Percentiles rank a stretch among this genome's conserved stretches.
phyloP scores from a whole-genome alignment of 164 flowering plant species.

The Santalum album region DNA sequence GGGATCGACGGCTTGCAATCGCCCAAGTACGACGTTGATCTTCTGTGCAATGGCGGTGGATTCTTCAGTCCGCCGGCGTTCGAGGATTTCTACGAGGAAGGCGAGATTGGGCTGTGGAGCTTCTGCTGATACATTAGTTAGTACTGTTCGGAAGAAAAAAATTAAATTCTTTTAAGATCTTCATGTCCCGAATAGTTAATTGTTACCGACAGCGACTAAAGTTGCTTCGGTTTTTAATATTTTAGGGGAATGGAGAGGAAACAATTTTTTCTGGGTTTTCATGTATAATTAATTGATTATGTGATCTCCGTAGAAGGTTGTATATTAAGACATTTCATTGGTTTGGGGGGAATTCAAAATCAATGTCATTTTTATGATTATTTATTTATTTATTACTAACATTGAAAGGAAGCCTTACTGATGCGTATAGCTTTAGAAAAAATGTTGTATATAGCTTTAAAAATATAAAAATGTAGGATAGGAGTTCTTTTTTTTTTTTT shows the following conservation, averaged over 20 bases:
- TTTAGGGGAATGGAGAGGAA: conserved; percentile 2
- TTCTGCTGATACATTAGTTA: conserved; percentile 45
- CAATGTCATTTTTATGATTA: too few species aligned
- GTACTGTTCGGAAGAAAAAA: not conserved
- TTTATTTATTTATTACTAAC: too few species aligned
- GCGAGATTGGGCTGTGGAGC: conserved; percentile 48
- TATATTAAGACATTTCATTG: too few species aligned
- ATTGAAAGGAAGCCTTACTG: too few species aligned
- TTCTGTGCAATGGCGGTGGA: conserved; percentile 19
- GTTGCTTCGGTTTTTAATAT: not conserved
- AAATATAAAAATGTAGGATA: too few species aligned
- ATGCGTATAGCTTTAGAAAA: too few species aligned
- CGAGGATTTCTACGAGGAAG: conserved; percentile 31
- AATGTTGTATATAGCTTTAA: too few species aligned
- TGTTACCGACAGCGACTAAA: conserved; percentile 29
- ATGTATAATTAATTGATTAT: too few species aligned
- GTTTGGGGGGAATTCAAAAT: too few species aligned
- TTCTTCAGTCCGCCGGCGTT: conserved; percentile 21
- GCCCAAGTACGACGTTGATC: conserved; percentile 26
- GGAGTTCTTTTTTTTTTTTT: too few species aligned
- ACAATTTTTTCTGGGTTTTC: conserved; percentile 20
- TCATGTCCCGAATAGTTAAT: conserved; percentile 23
- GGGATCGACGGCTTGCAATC: conserved; percentile 25
- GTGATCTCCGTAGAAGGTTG: too few species aligned
- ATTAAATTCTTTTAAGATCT: conserved; percentile 18